These are phyloP conservation scores for Globisporangium rhizosaccharum DNA, from an alignment of 352 stramenopile genomes.

Conservation along the genomic window DNA sequence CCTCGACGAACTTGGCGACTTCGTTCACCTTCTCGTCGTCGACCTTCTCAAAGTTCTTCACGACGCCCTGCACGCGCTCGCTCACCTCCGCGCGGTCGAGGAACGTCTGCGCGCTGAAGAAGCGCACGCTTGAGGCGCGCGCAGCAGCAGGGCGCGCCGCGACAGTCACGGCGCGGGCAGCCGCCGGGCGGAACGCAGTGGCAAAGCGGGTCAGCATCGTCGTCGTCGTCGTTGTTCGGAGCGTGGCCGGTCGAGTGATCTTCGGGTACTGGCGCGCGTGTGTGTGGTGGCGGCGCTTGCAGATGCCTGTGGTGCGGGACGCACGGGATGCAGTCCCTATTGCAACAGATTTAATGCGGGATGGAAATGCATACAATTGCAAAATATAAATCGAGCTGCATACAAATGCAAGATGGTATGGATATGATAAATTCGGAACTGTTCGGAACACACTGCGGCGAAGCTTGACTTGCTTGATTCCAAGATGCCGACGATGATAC, in stretches of 20 bases:
- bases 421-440: neutral
- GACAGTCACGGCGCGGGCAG: slow-evolving; percentile 33
- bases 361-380: too few relatives aligned
- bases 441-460: neutral
- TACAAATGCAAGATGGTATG: too few relatives aligned
- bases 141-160: slow-evolving; percentile 26
- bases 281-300: neutral
- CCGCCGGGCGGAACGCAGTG: slow-evolving; percentile 59
- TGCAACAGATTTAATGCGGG: too few relatives aligned
- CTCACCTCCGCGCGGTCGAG: slow-evolving; percentile 92
- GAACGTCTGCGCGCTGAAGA: slow-evolving; percentile 86
- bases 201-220: slow-evolving; percentile 84
- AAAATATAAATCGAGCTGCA: too few relatives aligned
- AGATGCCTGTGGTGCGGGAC: too few relatives aligned
- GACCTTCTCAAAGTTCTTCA: slow-evolving; percentile 99
- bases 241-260: slow-evolving; percentile 11
- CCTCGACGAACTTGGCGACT: slow-evolving; percentile 94
- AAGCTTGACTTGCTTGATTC: neutral
- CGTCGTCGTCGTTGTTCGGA: slow-evolving; percentile 10
- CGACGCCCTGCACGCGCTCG: slow-evolving; percentile 95
- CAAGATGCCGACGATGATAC: slow-evolving; percentile 6
- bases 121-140: slow-evolving; percentile 30
- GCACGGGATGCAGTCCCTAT: too few relatives aligned
- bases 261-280: slow-evolving; percentile 2
- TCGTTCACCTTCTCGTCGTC: slow-evolving; percentile 91